These are phyloP conservation scores for Alternaria ethzedia DNA, from an alignment of 2,329 filamentous ascomycete species.

Conservation along the genomic window DNA sequence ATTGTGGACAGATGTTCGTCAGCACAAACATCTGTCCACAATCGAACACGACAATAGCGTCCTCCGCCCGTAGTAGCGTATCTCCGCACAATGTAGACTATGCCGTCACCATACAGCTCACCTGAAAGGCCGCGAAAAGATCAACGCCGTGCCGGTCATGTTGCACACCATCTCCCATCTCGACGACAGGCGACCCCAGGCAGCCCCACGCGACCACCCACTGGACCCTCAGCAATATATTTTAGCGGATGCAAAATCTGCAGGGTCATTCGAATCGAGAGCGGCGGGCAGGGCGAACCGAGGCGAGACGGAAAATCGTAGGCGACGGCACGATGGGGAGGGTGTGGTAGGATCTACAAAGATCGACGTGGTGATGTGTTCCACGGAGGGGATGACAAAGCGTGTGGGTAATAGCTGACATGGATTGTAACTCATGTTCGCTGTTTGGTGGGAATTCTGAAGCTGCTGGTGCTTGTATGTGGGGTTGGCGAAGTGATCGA, in stretches of 20 bases:
- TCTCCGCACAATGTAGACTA: neutral
- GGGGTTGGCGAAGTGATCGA: neutral
- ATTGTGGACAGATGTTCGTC: too few relatives aligned
- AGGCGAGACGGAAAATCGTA: neutral
- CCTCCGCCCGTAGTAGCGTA: neutral
- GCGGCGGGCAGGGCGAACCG: neutral
- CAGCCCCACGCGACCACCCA: neutral
- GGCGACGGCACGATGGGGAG: neutral
- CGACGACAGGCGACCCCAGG: neutral
- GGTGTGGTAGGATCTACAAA: neutral
- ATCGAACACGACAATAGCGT: too few relatives aligned
- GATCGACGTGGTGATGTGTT: slow-evolving; percentile 2
- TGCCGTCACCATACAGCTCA: neutral
- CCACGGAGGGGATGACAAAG: neutral
- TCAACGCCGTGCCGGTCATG: neutral
- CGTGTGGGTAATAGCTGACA: neutral
- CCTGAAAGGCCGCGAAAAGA: neutral
- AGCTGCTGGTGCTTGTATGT: neutral
- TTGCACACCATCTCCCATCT: neutral
- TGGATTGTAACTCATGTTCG: neutral
- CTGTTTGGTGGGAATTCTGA: neutral
- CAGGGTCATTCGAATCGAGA: neutral
- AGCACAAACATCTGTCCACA: too few relatives aligned
- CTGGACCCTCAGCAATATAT: neutral
- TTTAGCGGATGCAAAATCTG: neutral